Percentiles rank a stretch among this genome's conserved stretches.
phyloP scores from a whole-genome alignment of 495 filamentous ascomycete genomes.

The Lasiosphaeria miniovina region DNA sequence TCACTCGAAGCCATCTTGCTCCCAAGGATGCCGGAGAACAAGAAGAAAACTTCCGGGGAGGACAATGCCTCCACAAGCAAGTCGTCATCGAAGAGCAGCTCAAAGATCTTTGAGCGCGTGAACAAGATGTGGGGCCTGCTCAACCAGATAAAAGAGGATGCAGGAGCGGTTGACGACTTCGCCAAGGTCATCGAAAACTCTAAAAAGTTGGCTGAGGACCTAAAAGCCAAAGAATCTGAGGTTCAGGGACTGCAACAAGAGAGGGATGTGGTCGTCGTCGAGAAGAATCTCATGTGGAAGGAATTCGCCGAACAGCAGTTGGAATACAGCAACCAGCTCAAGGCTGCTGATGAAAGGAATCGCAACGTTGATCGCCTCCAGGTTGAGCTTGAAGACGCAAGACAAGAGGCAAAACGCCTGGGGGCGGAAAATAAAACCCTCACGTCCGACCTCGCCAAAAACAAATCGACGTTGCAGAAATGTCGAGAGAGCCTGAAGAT shows the following conservation, averaged over 20 bases:
- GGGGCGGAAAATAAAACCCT: background rate
- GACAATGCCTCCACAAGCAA: slow-evolving; percentile 1
- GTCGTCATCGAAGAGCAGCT: background rate
- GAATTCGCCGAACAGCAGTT: slow-evolving; percentile 1
- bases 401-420: background rate
- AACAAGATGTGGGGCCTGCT: slow-evolving; percentile 7
- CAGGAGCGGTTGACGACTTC: slow-evolving; percentile 2
- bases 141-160: slow-evolving; percentile 6
- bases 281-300: slow-evolving; percentile 5
- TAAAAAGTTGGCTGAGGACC: background rate
- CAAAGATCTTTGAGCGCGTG: slow-evolving; percentile 5
- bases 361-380: background rate
- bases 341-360: background rate
- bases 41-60: background rate
- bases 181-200: slow-evolving; percentile 3
- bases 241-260: background rate
- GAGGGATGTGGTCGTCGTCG: background rate
- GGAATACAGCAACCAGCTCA: background rate
- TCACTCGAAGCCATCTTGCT: background rate
- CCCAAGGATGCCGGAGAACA: background rate
- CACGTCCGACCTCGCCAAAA: background rate
- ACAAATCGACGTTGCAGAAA: background rate
- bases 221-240: slow-evolving; percentile 3
- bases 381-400: background rate
- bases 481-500: background rate